phyloP scores from a whole-genome alignment of 768 basidiomycete species.

The Boletus subcaerulescens region DNA sequence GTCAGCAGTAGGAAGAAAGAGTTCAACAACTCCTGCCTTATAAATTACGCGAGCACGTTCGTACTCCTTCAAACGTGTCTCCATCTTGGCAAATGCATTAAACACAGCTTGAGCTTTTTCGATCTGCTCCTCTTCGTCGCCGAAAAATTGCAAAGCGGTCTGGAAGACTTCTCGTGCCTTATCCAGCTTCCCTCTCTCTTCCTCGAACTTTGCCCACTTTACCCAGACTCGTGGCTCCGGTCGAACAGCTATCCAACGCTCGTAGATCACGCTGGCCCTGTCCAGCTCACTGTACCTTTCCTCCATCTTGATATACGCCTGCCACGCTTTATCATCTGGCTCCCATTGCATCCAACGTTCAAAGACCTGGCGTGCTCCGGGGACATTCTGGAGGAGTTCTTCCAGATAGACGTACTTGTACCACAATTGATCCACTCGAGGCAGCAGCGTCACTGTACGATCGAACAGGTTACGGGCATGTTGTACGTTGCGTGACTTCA shows the following conservation, averaged over 20 bases:
- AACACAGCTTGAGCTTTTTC: slow-evolving; percentile 89
- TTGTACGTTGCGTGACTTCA: slow-evolving; percentile 96
- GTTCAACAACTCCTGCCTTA: slow-evolving; percentile 56
- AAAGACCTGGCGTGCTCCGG: slow-evolving; percentile 95
- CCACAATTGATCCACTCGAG: slow-evolving; percentile 96
- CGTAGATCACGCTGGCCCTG: slow-evolving; percentile 89
- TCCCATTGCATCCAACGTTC: slow-evolving; percentile 99
- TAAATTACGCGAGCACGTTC: slow-evolving; percentile 97
- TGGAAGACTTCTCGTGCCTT: slow-evolving; percentile 86
- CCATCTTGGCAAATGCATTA: slow-evolving; percentile 94
- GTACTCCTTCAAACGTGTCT: slow-evolving; percentile 92
- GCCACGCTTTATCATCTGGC: slow-evolving; percentile 99
- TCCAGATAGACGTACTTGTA: slow-evolving; percentile 99
- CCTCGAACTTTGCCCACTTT: slow-evolving; percentile 87
- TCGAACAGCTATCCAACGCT: slow-evolving; percentile 77
- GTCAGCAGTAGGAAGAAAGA: neutral
- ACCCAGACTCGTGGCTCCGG: slow-evolving; percentile 82
- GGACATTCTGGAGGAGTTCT: slow-evolving; percentile 92
- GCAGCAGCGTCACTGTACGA: slow-evolving; percentile 93
- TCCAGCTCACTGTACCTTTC: slow-evolving; percentile 89
- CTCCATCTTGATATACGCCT: slow-evolving; percentile 98
- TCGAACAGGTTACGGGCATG: slow-evolving; percentile 97
- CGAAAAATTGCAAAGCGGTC: slow-evolving; percentile 86
- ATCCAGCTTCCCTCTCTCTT: slow-evolving; percentile 62
- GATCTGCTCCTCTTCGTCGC: slow-evolving; percentile 86